These are phyloP conservation scores for Isabelozyma heimii DNA, from an alignment of 805 yeast genomes.

Conservation along the genomic window DNA sequence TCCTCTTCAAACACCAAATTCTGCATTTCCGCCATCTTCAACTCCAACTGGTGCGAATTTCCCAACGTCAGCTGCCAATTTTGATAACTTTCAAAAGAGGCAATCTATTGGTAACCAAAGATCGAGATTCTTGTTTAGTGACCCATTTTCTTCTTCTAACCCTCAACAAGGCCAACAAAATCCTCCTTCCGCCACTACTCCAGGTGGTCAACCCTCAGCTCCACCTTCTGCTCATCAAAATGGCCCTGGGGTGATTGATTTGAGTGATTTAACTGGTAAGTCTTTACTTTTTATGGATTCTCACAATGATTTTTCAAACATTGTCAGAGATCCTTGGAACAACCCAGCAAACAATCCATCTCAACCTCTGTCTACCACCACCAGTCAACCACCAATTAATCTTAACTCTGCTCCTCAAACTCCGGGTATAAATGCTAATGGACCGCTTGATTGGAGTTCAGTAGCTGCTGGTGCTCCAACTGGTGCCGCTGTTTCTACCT, in stretches of 20 bases:
- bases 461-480: not conserved
- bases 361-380: not conserved
- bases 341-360: conserved; percentile 1
- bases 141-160: conserved; percentile 41
- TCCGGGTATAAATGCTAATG: conserved; percentile 23
- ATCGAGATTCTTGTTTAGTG: conserved; percentile 69
- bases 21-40: not conserved
- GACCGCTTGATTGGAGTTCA: conserved; percentile 35
- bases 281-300: conserved; percentile 44
- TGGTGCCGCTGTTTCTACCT: not conserved
- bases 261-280: conserved; percentile 39
- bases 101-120: conserved; percentile 57
- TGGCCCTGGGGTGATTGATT: conserved; percentile 24
- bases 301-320: conserved; percentile 41
- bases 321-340: conserved; percentile 48
- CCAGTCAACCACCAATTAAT: conserved; percentile 4
- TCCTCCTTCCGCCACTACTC: conserved; percentile 5
- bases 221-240: conserved; percentile 16
- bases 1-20: conserved; percentile 1
- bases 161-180: conserved; percentile 3
- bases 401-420: conserved; percentile 38
- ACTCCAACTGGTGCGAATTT: not conserved
- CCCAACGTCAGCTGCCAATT: conserved; percentile 1
- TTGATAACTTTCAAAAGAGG: conserved; percentile 42
- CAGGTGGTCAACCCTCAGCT: conserved; percentile 7